Percentiles rank a stretch among this genome's conserved stretches.
These are phyloP conservation scores for Millerozyma miso DNA, from an alignment of 805 yeast genomes.

Conservation along the genomic window DNA sequence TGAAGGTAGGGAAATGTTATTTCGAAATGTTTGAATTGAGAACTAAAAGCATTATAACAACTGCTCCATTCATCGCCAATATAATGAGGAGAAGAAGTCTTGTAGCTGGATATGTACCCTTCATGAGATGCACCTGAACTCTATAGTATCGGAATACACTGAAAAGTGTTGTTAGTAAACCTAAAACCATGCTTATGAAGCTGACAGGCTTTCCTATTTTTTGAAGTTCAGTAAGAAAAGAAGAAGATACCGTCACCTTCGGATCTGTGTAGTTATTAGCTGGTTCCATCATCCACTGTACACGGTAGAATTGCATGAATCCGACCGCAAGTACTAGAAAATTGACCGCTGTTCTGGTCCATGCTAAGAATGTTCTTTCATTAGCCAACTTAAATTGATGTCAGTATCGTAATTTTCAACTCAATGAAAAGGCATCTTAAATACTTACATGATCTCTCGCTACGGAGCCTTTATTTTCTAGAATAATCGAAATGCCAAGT, in stretches of 20 bases:
- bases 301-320: constrained; percentile 19
- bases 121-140: constrained; percentile 19
- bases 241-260: constrained; percentile 1
- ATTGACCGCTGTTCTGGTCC: constrained; percentile 22
- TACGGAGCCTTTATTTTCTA: constrained; percentile 28
- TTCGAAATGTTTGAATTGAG: constrained; percentile 13
- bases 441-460: constrained; percentile 37
- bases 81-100: constrained; percentile 16
- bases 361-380: constrained; percentile 29
- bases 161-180: constrained; percentile 14
- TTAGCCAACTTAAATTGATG: constrained; percentile 25
- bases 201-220: constrained; percentile 16
- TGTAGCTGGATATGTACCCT: constrained; percentile 20
- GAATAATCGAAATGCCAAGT: constrained; percentile 5
- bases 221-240: constrained; percentile 4
- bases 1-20: too few relatives aligned
- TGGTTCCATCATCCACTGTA: constrained; percentile 10
- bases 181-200: constrained; percentile 13
- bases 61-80: constrained; percentile 13
- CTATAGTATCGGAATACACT: constrained; percentile 22
- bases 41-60: constrained; percentile 16
- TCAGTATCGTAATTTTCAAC: constrained; percentile 5
- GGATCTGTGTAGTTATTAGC: constrained; percentile 2
- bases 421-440: not conserved
- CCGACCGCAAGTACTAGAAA: constrained; percentile 22